Percentiles rank a stretch among this genome's conserved stretches.
phyloP scores from a whole-genome alignment of 345 rosid genomes.

The Eucalyptus pumila region DNA sequence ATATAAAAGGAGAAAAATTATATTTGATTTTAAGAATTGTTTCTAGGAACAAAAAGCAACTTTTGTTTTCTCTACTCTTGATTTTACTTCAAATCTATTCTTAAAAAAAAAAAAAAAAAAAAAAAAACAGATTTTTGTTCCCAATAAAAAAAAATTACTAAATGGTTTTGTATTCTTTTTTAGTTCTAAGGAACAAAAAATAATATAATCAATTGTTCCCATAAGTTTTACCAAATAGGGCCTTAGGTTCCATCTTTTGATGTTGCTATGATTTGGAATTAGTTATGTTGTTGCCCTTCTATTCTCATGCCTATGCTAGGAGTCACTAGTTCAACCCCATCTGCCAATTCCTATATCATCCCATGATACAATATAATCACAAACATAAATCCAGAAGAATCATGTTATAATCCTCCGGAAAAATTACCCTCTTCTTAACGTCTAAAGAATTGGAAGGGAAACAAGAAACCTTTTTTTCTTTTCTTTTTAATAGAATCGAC shows the following conservation, averaged over 20 bases:
- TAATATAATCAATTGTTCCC: fast-evolving
- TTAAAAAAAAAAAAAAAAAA: no score
- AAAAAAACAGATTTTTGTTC: no score
- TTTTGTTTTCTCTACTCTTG: no score
- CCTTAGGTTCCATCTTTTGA: background rate
- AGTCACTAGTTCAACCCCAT: background rate
- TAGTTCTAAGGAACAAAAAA: no score
- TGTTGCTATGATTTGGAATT: background rate
- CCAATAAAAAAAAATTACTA: no score
- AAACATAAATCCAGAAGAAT: background rate
- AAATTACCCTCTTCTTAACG: background rate
- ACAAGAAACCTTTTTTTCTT: fast-evolving
- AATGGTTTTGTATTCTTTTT: no score
- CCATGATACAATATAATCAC: background rate
- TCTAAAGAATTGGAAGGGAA: background rate
- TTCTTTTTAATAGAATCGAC: background rate
- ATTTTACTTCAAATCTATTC: no score
- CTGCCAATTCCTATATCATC: background rate
- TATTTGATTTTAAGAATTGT: no score
- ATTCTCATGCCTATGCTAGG: background rate
- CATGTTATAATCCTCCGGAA: background rate
- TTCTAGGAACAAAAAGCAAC: no score
- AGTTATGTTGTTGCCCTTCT: background rate
- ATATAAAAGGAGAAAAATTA: no score
- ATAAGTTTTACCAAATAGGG: fast-evolving